Evolutionary conservation across 352 stramenopile species (phyloP).

Genomic region (Vaucheria bursata): DNA sequence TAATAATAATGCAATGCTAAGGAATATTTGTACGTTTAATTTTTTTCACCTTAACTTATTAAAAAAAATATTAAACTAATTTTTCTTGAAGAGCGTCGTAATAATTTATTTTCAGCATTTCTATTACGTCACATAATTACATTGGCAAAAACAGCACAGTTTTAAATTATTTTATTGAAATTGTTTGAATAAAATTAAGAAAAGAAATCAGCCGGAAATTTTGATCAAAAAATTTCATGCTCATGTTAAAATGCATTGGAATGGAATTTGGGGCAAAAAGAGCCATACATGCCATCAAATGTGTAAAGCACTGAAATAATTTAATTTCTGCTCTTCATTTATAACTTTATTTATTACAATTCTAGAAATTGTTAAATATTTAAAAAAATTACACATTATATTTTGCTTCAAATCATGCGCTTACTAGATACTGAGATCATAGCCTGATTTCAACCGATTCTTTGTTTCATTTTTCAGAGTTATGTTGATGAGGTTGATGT

Average conservation of each 20-base stretch:
- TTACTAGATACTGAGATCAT: background rate
- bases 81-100: no score
- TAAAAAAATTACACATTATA: background rate
- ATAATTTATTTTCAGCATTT: no score
- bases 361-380: background rate
- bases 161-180: no score
- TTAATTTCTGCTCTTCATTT: background rate
- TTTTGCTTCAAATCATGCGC: background rate
- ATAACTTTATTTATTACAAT: background rate
- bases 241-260: no score
- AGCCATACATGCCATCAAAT: no score
- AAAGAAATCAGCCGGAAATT: no score
- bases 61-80: no score
- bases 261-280: no score
- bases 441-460: background rate
- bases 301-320: background rate
- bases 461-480: conserved; percentile 18
- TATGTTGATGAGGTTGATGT: conserved; percentile 52
- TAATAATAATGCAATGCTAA: background rate
- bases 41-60: background rate
- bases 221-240: no score
- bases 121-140: no score
- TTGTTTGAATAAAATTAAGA: no score
- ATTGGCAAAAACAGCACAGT: no score
- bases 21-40: background rate